Evolutionary conservation across 257 asterid genomes (phyloP).

Genomic region (Anisodus tanguticus): DNA sequence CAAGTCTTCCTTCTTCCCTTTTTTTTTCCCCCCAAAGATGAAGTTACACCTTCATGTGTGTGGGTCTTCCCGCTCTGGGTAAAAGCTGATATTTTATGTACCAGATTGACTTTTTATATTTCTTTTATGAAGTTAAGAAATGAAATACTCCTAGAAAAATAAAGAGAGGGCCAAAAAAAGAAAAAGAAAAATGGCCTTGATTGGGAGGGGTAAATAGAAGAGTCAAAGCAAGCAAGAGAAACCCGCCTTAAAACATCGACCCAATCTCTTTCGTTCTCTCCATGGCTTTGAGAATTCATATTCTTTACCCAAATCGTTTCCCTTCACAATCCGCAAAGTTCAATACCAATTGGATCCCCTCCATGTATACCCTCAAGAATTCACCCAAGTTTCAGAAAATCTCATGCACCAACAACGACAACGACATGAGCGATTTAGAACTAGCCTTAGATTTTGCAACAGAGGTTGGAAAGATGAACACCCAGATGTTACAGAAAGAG

Average conservation of each 20-base stretch:
- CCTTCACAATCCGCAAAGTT: conserved; percentile 37
- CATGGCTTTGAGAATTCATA: conserved; percentile 46
- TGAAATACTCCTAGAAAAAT: no score
- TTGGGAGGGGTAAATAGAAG: no score
- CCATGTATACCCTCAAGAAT: conserved; percentile 20
- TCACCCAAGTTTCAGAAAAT: conserved; percentile 38
- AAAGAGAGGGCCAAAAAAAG: no score
- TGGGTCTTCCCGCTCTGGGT: no score
- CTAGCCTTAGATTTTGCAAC: conserved; percentile 32
- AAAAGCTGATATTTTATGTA: no score
- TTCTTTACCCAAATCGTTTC: conserved; percentile 40
- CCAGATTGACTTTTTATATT: no score
- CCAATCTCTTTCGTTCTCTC: not conserved
- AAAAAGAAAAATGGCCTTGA: no score
- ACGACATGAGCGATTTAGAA: conserved; percentile 35
- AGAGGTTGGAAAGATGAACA: conserved; percentile 49
- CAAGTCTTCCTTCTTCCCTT: no score
- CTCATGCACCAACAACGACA: conserved; percentile 54
- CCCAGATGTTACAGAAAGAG: conserved; percentile 45
- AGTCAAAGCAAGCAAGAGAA: not conserved
- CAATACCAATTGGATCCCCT: conserved; percentile 34
- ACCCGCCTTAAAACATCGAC: not conserved
- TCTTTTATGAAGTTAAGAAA: no score
- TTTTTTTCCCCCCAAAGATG: no score
- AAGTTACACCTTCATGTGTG: no score